A percentile compares a stretch with the other conserved stretches of the same genome.
phyloP scores from a whole-genome alignment of 169 alveolate genomes.

The Plasmodium coatneyi region DNA sequence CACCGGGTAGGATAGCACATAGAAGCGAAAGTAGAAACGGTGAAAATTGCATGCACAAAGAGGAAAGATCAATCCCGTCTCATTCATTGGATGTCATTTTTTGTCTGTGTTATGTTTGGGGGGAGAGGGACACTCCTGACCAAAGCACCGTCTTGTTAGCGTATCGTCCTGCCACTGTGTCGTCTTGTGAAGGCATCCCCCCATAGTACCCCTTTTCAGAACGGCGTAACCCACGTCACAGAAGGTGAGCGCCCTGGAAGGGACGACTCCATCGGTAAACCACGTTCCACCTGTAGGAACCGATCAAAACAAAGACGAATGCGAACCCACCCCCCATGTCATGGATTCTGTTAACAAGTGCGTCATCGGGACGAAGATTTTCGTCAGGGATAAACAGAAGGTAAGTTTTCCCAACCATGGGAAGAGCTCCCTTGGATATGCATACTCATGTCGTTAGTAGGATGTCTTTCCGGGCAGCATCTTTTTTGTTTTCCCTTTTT shows the following conservation, averaged over 20 bases:
- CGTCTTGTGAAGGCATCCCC: neutral
- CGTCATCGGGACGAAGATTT: slow-evolving; percentile 51
- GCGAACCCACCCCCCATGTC: neutral
- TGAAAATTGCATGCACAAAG: neutral
- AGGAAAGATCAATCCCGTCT: neutral
- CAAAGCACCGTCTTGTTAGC: no score
- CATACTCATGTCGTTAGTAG: neutral
- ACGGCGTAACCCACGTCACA: neutral
- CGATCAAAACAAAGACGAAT: neutral
- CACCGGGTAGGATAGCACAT: neutral
- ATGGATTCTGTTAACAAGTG: slow-evolving; percentile 54
- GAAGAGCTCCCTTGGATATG: neutral
- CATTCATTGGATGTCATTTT: neutral
- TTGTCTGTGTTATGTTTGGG: neutral
- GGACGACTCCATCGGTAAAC: neutral
- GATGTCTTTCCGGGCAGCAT: neutral
- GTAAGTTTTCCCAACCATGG: neutral
- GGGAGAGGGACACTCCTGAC: neutral
- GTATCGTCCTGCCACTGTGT: neutral
- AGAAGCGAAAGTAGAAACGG: neutral
- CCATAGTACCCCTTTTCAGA: neutral
- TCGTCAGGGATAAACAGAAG: slow-evolving; percentile 48
- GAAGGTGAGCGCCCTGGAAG: neutral
- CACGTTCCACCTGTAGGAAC: neutral
- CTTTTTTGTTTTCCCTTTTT: neutral